These are phyloP conservation scores for Alisma plantagoaquatica DNA, from an alignment of 106 monocot species.

Conservation along the genomic window DNA sequence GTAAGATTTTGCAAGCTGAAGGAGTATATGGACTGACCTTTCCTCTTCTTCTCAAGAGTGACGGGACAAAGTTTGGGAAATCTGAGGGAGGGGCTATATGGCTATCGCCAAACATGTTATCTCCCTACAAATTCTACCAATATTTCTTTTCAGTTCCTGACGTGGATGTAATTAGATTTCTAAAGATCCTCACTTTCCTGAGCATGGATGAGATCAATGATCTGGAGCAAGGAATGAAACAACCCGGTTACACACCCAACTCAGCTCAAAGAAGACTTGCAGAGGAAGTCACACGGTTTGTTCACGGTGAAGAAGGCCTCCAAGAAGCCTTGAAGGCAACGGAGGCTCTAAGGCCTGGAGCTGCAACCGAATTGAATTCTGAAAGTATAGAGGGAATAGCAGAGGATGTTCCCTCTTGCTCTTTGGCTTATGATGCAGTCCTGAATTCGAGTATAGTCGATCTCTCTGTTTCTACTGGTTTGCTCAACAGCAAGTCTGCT, in stretches of 20 bases:
- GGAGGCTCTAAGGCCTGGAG: slow-evolving; percentile 62
- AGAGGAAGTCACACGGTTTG: slow-evolving; percentile 80
- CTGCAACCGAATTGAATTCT: slow-evolving; percentile 56
- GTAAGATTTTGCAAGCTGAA: slow-evolving; percentile 74
- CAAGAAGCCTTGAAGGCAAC: slow-evolving; percentile 73
- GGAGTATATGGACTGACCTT: slow-evolving; percentile 91
- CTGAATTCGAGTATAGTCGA: slow-evolving; percentile 63
- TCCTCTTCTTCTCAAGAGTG: slow-evolving; percentile 84
- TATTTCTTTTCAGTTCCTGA: slow-evolving; percentile 81
- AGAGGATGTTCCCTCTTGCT: slow-evolving; percentile 79
- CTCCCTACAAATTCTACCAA: slow-evolving; percentile 92
- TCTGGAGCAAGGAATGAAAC: slow-evolving; percentile 63
- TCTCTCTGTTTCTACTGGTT: slow-evolving; percentile 56
- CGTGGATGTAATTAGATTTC: slow-evolving; percentile 75
- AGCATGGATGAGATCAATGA: slow-evolving; percentile 70
- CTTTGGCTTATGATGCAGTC: slow-evolving; percentile 45
- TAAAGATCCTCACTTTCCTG: slow-evolving; percentile 86
- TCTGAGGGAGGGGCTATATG: slow-evolving; percentile 79
- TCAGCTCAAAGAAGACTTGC: slow-evolving; percentile 63
- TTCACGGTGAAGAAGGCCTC: slow-evolving; percentile 85
- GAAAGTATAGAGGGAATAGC: slow-evolving; percentile 63
- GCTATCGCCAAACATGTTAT: slow-evolving; percentile 57
- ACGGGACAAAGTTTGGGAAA: slow-evolving; percentile 93
- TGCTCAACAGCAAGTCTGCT: slow-evolving; percentile 72
- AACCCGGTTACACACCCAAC: slow-evolving; percentile 65